Evolutionary conservation across 306 rosid genomes (phyloP), one percentile per base, ranked within the genome.

Genomic region (Malus orientalis): DNA sequence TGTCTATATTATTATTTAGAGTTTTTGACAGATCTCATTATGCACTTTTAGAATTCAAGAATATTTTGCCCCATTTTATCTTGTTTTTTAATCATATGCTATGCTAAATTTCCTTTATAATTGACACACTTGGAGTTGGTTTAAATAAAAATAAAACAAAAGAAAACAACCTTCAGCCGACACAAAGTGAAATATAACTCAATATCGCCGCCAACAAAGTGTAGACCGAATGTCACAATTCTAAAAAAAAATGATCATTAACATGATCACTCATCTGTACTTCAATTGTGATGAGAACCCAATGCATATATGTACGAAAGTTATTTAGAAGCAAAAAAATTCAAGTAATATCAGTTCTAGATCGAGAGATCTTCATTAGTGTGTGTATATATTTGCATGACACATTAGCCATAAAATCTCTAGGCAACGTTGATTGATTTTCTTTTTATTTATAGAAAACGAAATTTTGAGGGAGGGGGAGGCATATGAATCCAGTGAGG

Each of bases 31-130:
- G 65, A 42, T 20, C 74, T 19, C 67, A 51, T 59, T 25, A 42
- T 62, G 62, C 53, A 20, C 60, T 81, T 74, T 81, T 57, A 67
- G 70, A 77, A n/a, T 70, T 78, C 65, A 78, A 64, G 19, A 36
- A 36, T 45, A 44, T 29, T 66, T 58, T 57, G 82, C 13, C 75
- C 82, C 61, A 40, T 13, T 47, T 67, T 61, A 67, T 60, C 76
- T 67, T 69, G 44, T 53, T 67, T 73, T 73, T 51, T 51, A 42
- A 42, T 74, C 78, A 13, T 44, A 45, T 30, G 5, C 36, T 30
- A n/a, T 14, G 16, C 19, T 1, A 27, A 13, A 27, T 61, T 27
- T 61, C 30, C 38, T 27, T 14, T 2, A 27, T 13, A 27, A 61
- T 58, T 58, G 63, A 11, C 63, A n/a, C 63, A 51, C 55, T 51